Evolutionary conservation across 2,329 filamentous ascomycete species (phyloP), one percentile per base, ranked within the genome.

Genomic region (Trichoderma simmonsii): DNA sequence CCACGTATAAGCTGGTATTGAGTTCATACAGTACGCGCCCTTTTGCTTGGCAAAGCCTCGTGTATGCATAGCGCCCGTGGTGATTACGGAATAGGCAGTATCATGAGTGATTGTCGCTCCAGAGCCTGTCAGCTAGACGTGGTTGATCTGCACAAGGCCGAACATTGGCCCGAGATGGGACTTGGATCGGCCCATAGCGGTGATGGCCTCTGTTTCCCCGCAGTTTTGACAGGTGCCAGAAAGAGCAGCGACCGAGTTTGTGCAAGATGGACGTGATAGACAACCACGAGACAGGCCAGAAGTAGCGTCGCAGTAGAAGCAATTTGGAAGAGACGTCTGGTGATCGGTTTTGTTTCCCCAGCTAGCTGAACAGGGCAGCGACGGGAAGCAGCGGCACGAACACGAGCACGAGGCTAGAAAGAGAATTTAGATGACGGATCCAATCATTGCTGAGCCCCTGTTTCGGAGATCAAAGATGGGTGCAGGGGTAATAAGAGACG

Each of bases 381-480:
- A 15, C 63, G 62, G 60, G 34, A 64, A 43, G 28, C 12, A 30
- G 43, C 43, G 62, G 39, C 62, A 36, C 65, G 65, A 69, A 69
- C 65, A 69, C 65, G 65, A 69, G 56, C 65, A 61, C 65, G 65
- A 61, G 56, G 56, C 65, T 60, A 68, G 54, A 68, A 59, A 11
- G 24, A 61, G 65, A 67, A 36, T 24, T 67, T 30, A 48, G 65
- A 65, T 34, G 62, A 60, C 34, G 54, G 65, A 28, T 26, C 54
- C 28, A 57, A 36, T 36, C n/a, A 39, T 28, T 67, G 48, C 64
- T 67, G 30, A 67, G 64, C 64, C 56, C 65, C 54, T 69, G 65
- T 69, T 69, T 69, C 65, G 65, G 65, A 48, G 65, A 69, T 69
- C 65, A 60, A 60, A 69, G 65, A 69, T 48, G 65, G 65, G 34